These are phyloP conservation scores for Ogataea siamensis DNA, from an alignment of 805 yeast species.

Conservation along the genomic window DNA sequence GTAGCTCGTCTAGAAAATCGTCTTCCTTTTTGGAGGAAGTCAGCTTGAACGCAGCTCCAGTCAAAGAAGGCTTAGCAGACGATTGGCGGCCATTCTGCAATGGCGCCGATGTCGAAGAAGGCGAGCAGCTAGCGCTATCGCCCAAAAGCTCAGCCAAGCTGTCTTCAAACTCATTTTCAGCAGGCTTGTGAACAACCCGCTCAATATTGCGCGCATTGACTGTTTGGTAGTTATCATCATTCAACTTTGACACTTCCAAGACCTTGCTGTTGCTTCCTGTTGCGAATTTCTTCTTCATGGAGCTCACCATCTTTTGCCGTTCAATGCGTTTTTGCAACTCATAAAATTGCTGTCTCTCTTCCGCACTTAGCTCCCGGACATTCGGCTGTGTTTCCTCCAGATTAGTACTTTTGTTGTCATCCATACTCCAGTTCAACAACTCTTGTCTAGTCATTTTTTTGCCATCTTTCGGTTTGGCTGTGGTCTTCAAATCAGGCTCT, in stretches of 20 bases:
- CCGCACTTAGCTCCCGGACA: slow-evolving; percentile 16
- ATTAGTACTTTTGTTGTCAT: neutral
- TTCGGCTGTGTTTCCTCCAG: neutral
- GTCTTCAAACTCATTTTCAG: slow-evolving; percentile 16
- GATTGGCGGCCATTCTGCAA: too few relatives aligned
- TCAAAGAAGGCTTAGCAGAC: too few relatives aligned
- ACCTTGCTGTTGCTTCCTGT: slow-evolving; percentile 11
- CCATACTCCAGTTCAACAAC: slow-evolving; percentile 17
- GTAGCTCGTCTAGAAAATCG: slow-evolving; percentile 21
- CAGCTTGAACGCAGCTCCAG: slow-evolving; percentile 4
- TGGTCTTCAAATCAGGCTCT: slow-evolving; percentile 10
- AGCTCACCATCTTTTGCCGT: slow-evolving; percentile 20
- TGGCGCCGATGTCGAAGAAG: too few relatives aligned
- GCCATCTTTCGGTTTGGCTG: slow-evolving; percentile 5
- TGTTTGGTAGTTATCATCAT: slow-evolving; percentile 18
- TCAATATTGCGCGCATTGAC: slow-evolving; percentile 16
- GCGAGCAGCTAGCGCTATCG: too few relatives aligned
- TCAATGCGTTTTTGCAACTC: slow-evolving; percentile 24
- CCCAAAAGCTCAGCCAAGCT: slow-evolving; percentile 24
- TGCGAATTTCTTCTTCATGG: slow-evolving; percentile 15
- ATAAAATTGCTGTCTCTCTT: slow-evolving; percentile 24
- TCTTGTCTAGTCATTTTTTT: slow-evolving; percentile 16
- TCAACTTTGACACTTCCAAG: slow-evolving; percentile 16
- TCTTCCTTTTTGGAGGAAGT: slow-evolving; percentile 13
- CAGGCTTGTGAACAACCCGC: slow-evolving; percentile 1